Conservation (phyloP, 2,329 filamentous ascomycete genomes). For the Tolypocladium ophioglossoides region DNA sequence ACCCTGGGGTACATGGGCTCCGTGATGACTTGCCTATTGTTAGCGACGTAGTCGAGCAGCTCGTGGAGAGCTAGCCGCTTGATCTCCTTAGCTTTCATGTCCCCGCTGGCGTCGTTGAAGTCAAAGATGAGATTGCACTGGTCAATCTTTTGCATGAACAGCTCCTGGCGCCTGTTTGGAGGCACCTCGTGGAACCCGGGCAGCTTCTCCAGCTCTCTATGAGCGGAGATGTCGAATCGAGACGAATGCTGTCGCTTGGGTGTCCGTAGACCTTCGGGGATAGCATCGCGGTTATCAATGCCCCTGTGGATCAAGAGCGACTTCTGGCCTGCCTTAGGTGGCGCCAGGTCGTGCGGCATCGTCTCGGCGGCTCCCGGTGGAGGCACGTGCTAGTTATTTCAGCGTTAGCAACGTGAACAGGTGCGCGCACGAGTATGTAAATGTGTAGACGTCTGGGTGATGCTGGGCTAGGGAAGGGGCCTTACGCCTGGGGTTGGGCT, state of each 20-base stretch:
- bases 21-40: slow-evolving; percentile 96
- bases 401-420: neutral
- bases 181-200: slow-evolving; percentile 97
- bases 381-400: slow-evolving; percentile 57
- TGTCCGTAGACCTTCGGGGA: slow-evolving; percentile 88
- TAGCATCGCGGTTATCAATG: slow-evolving; percentile 82
- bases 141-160: slow-evolving; percentile 99
- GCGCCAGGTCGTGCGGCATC: slow-evolving; percentile 94
- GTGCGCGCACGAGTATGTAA: neutral
- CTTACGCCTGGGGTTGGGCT: slow-evolving; percentile 87
- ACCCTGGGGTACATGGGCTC: slow-evolving; percentile 98
- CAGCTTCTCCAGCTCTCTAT: slow-evolving; percentile 92
- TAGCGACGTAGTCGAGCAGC: slow-evolving; percentile 93
- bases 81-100: slow-evolving; percentile 99
- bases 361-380: slow-evolving; percentile 91
- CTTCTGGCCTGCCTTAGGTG: slow-evolving; percentile 85
- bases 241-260: slow-evolving; percentile 97
- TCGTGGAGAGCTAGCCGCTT: slow-evolving; percentile 94
- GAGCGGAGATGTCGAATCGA: slow-evolving; percentile 93
- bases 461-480: neutral
- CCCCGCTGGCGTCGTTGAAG: slow-evolving; percentile 94
- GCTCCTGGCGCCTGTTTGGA: slow-evolving; percentile 84
- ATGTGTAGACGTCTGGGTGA: neutral
- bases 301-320: slow-evolving; percentile 73
- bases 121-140: slow-evolving; percentile 99